A percentile compares a stretch with the other conserved stretches of the same genome.
These are phyloP conservation scores for Solanum pennellii DNA, from an alignment of 257 asterid genomes.

Conservation along the genomic window DNA sequence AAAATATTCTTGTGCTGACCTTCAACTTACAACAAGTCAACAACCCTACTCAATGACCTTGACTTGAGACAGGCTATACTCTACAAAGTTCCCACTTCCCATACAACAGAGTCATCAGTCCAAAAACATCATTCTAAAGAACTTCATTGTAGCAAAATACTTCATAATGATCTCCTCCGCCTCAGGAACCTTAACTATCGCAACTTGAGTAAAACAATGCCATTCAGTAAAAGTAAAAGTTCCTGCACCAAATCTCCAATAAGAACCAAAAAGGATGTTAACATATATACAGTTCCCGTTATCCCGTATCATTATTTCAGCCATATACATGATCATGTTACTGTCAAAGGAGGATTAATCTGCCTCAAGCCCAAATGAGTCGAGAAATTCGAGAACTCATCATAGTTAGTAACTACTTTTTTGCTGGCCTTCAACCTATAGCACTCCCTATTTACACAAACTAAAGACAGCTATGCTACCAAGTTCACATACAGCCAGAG, in stretches of 20 bases:
- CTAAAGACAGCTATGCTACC: background rate
- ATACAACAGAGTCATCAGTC: background rate
- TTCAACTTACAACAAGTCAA: no score
- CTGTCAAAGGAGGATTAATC: background rate
- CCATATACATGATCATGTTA: background rate
- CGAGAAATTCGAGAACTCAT: no score
- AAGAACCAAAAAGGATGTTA: no score
- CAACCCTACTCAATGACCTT: background rate
- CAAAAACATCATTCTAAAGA: background rate
- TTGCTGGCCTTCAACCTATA: no score
- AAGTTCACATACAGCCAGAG: background rate
- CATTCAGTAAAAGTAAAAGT: no score
- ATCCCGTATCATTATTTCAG: background rate
- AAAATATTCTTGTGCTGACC: no score
- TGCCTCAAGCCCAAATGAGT: background rate
- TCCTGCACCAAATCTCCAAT: no score
- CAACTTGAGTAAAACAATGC: background rate
- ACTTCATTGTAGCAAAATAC: background rate
- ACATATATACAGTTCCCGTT: no score
- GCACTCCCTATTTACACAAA: background rate
- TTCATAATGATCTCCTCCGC: background rate
- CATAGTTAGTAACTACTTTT: no score
- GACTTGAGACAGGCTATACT: background rate
- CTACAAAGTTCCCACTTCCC: background rate
- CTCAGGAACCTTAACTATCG: background rate